Conservation (phyloP, 169 alveolate species). For the Cryptosporidium sp. region DNA sequence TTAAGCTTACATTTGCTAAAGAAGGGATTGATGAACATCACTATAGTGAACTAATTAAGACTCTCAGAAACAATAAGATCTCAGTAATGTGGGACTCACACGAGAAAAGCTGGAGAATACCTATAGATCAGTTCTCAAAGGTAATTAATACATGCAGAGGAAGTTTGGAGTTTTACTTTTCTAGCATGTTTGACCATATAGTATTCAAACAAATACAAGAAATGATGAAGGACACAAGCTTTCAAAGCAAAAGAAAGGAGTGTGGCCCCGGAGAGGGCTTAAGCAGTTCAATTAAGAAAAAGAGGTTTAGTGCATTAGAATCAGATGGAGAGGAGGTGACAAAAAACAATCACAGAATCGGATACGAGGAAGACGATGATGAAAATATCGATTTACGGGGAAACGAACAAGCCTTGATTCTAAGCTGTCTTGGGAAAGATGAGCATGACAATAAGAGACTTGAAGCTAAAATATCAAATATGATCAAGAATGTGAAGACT, state of each 20-base stretch:
- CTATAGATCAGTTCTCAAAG: constrained; percentile 2
- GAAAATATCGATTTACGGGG: neutral
- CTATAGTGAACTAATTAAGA: constrained; percentile 12
- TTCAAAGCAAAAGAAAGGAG: neutral
- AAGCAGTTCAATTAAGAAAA: neutral
- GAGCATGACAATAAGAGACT: constrained; percentile 53
- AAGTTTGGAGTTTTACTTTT: constrained; percentile 27
- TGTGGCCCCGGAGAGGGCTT: neutral
- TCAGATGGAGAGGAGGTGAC: neutral
- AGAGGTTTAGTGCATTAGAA: neutral
- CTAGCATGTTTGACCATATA: constrained; percentile 3
- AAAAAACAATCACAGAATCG: neutral
- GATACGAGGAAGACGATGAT: neutral
- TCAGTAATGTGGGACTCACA: constrained; percentile 41
- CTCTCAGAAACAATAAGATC: constrained; percentile 21
- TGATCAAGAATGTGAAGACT: constrained; percentile 47
- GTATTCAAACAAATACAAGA: neutral
- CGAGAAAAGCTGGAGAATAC: constrained; percentile 30
- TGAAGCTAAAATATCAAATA: constrained; percentile 2
- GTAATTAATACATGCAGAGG: constrained; percentile 27
- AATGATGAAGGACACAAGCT: neutral
- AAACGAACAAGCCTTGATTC: constrained; percentile 12
- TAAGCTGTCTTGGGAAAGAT: constrained; percentile 65
- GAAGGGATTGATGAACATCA: constrained; percentile 8
- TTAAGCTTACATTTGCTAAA: constrained; percentile 6